phyloP scores from a whole-genome alignment of 306 rosid species.

The Aeschynomene evenia region DNA sequence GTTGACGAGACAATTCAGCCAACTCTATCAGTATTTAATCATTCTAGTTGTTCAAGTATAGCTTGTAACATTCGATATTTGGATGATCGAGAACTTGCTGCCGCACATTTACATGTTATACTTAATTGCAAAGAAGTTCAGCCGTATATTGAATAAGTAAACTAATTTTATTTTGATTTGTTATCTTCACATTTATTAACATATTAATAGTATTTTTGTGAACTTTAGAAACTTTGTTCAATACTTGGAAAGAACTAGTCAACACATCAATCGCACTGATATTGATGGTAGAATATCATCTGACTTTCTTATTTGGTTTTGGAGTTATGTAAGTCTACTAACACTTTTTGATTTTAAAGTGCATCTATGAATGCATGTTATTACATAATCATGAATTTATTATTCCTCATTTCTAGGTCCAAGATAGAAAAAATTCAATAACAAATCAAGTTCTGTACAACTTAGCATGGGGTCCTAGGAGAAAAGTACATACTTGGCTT shows the following conservation, averaged over 20 bases:
- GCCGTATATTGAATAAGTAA: too few species aligned
- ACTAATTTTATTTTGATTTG: neutral
- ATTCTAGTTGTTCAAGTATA: neutral
- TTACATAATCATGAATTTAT: too few species aligned
- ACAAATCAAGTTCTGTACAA: neutral
- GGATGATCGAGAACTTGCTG: neutral
- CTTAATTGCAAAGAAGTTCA: too few species aligned
- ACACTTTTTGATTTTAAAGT: too few species aligned
- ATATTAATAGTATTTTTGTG: too few species aligned
- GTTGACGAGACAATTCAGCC: neutral
- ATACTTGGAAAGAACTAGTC: neutral
- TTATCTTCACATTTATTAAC: too few species aligned
- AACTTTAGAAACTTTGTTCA: neutral
- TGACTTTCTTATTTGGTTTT: neutral
- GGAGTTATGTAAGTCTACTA: neutral
- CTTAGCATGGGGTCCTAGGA: neutral
- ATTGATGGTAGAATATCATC: neutral
- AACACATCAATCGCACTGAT: neutral
- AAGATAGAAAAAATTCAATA: neutral
- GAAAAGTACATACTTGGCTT: neutral
- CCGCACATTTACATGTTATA: neutral
- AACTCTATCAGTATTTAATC: neutral
- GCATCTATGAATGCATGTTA: too few species aligned
- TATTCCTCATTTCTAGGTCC: too few species aligned
- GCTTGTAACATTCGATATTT: neutral